These are phyloP conservation scores for Termitomyces sp. DNA, from an alignment of 768 basidiomycete genomes.

Conservation along the genomic window DNA sequence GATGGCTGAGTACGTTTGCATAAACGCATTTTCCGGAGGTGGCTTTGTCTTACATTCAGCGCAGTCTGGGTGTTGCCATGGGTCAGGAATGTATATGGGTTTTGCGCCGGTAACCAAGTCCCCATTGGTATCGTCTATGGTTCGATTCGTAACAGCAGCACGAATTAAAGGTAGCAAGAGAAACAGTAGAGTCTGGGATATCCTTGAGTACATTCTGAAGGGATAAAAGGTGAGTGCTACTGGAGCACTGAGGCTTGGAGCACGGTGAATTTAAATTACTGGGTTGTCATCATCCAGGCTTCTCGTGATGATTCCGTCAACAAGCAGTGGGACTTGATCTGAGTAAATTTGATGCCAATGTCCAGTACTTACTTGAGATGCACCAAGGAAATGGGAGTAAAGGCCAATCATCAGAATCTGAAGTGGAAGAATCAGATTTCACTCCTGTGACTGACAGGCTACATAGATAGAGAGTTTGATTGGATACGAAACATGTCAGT, in stretches of 20 bases:
- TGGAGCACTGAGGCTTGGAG: no score
- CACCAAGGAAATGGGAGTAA: no score
- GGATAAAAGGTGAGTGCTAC: not conserved
- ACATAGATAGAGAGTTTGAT: no score
- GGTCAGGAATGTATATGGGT: slow-evolving; percentile 15
- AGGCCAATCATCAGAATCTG: no score
- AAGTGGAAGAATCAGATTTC: no score
- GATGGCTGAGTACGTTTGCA: slow-evolving; percentile 18
- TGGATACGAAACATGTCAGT: no score
- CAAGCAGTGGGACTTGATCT: no score
- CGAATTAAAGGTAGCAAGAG: not conserved
- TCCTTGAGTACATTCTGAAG: not conserved
- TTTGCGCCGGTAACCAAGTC: slow-evolving; percentile 13
- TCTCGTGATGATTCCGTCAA: not conserved
- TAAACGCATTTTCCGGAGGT: slow-evolving; percentile 3
- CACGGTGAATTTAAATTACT: not conserved
- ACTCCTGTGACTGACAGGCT: no score
- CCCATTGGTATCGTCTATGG: slow-evolving; percentile 21
- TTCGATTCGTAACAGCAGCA: slow-evolving; percentile 9
- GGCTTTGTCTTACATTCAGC: slow-evolving; percentile 11
- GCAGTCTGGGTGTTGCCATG: slow-evolving; percentile 17
- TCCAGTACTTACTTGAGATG: no score
- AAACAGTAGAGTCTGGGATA: not conserved
- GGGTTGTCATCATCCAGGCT: not conserved
- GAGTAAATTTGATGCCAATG: no score